Evolutionary conservation across 2,329 filamentous ascomycete genomes (phyloP).

Genomic region (Blastomyces parvus): DNA sequence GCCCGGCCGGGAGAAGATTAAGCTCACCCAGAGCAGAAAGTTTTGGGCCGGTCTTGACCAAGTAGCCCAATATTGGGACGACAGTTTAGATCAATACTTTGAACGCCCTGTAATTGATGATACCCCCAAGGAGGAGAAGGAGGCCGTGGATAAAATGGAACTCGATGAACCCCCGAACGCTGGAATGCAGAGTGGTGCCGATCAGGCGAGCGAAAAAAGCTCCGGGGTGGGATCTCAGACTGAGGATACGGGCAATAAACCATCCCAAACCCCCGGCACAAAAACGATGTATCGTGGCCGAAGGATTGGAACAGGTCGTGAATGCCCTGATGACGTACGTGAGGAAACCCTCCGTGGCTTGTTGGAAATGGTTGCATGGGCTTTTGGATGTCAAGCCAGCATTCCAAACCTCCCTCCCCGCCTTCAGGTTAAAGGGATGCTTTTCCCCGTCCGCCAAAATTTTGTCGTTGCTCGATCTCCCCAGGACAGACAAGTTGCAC

Average conservation of each 20-base stretch:
- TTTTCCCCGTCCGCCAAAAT: slow-evolving; percentile 49
- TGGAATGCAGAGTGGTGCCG: slow-evolving; percentile 11
- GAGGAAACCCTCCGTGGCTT: slow-evolving; percentile 48
- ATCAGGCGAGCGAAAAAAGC: neutral
- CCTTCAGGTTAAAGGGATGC: slow-evolving; percentile 42
- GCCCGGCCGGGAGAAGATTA: slow-evolving; percentile 39
- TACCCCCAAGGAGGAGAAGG: slow-evolving; percentile 9
- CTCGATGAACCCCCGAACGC: slow-evolving; percentile 15
- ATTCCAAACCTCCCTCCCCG: slow-evolving; percentile 39
- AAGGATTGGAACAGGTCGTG: slow-evolving; percentile 46
- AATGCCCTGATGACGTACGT: slow-evolving; percentile 51
- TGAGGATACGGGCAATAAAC: slow-evolving; percentile 2
- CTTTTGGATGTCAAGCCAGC: slow-evolving; percentile 47
- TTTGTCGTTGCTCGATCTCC: slow-evolving; percentile 47
- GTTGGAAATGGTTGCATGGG: slow-evolving; percentile 49
- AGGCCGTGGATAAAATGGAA: slow-evolving; percentile 14
- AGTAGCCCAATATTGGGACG: slow-evolving; percentile 55
- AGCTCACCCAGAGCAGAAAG: slow-evolving; percentile 48
- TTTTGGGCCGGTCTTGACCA: slow-evolving; percentile 53
- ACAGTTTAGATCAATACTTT: slow-evolving; percentile 48
- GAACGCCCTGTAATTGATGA: slow-evolving; percentile 27
- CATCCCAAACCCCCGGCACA: neutral
- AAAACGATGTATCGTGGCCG: slow-evolving; percentile 46
- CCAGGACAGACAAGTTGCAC: slow-evolving; percentile 43
- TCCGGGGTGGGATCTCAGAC: neutral